These are phyloP conservation scores for Alternaria atra DNA, from an alignment of 2,329 filamentous ascomycete genomes.

Conservation along the genomic window DNA sequence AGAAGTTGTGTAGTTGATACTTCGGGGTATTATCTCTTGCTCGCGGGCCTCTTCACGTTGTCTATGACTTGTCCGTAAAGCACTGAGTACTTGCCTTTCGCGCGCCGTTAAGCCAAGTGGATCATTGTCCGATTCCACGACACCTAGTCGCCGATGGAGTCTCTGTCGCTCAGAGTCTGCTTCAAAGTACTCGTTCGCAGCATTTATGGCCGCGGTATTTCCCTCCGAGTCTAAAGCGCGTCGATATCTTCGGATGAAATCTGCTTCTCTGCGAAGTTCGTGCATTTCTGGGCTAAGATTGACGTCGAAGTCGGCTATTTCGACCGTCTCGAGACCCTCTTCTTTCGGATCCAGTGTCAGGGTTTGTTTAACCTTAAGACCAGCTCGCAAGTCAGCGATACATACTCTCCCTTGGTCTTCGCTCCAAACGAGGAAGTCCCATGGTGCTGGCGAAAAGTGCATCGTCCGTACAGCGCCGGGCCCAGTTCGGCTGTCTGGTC, in stretches of 20 bases:
- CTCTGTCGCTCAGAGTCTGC: constrained; percentile 46
- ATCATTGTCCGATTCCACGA: constrained; percentile 55
- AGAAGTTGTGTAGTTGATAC: constrained; percentile 55
- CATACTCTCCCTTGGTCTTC: constrained; percentile 83
- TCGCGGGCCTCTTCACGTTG: constrained; percentile 55
- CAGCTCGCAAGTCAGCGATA: constrained; percentile 74
- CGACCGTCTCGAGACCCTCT: constrained; percentile 65
- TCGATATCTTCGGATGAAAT: constrained; percentile 55
- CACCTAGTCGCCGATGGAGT: constrained; percentile 46
- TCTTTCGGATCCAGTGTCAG: constrained; percentile 69
- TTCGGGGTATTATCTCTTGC: constrained; percentile 48
- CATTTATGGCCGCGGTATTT: constrained; percentile 48
- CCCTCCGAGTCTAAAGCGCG: constrained; percentile 51
- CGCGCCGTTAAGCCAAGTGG: constrained; percentile 56
- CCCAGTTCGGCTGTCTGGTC: constrained; percentile 67
- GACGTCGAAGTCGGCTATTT: constrained; percentile 61
- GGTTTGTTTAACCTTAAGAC: constrained; percentile 73
- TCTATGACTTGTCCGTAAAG: constrained; percentile 53
- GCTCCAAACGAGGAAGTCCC: constrained; percentile 91
- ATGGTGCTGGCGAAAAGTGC: constrained; percentile 88
- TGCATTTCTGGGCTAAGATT: constrained; percentile 53
- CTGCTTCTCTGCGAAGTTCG: constrained; percentile 59
- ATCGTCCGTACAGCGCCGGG: constrained; percentile 87
- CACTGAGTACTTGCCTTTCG: constrained; percentile 58
- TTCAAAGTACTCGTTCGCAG: constrained; percentile 56